phyloP scores from a whole-genome alignment of 805 yeast species.

The Nakazawaea holstii region DNA sequence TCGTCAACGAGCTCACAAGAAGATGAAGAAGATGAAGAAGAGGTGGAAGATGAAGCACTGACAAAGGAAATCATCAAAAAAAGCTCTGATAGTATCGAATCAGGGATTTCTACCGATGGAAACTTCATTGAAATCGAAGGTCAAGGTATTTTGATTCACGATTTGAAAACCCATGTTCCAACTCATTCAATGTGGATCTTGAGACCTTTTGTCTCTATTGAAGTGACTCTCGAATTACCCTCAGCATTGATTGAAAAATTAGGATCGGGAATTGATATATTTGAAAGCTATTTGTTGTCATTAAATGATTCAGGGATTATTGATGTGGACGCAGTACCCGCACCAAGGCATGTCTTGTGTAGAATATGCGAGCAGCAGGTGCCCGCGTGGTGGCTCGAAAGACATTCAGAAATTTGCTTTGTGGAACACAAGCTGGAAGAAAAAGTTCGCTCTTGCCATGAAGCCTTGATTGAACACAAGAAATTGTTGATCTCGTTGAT shows the following conservation, averaged over 20 bases:
- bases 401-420: slow-evolving; percentile 82
- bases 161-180: slow-evolving; percentile 49
- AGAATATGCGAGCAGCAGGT: slow-evolving; percentile 85
- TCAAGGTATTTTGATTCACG: slow-evolving; percentile 83
- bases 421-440: slow-evolving; percentile 82
- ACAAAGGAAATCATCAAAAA: slow-evolving; percentile 8
- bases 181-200: slow-evolving; percentile 92
- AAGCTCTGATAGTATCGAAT: slow-evolving; percentile 19
- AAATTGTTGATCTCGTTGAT: slow-evolving; percentile 39
- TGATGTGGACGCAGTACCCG: slow-evolving; percentile 62
- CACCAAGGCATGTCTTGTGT: slow-evolving; percentile 80
- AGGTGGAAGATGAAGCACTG: background rate
- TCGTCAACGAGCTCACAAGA: slow-evolving; percentile 14
- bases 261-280: slow-evolving; percentile 86
- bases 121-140: slow-evolving; percentile 77
- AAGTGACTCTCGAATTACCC: slow-evolving; percentile 66
- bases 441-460: slow-evolving; percentile 70
- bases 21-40: slow-evolving; percentile 10
- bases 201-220: slow-evolving; percentile 65
- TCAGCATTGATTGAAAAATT: slow-evolving; percentile 61
- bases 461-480: slow-evolving; percentile 66
- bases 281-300: slow-evolving; percentile 64
- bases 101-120: slow-evolving; percentile 49
- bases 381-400: slow-evolving; percentile 97
- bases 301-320: slow-evolving; percentile 60